These are phyloP conservation scores for Trichoderma gracile DNA, from an alignment of 2,329 filamentous ascomycete genomes.

Conservation along the genomic window DNA sequence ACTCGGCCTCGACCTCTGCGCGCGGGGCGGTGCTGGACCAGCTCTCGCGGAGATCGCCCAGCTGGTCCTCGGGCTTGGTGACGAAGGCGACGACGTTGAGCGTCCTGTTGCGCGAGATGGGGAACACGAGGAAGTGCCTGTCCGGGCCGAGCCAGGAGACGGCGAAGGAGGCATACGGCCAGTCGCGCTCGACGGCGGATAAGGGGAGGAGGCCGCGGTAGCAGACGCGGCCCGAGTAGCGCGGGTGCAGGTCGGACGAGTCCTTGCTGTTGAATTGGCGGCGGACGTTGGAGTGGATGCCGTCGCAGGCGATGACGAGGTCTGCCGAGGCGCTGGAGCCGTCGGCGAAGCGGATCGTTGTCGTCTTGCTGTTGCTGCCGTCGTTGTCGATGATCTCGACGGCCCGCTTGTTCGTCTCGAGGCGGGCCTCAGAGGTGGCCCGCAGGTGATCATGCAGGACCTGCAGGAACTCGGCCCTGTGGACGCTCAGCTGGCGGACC, in stretches of 20 bases:
- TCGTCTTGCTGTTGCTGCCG: background rate
- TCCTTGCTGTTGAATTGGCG: constrained; percentile 9
- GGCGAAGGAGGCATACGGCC: constrained; percentile 13
- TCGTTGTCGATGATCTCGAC: constrained; percentile 6
- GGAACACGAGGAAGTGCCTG: constrained; percentile 19
- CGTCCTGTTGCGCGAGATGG: constrained; percentile 18
- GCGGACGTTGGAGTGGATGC: constrained; percentile 15
- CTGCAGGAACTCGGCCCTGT: constrained; percentile 12
- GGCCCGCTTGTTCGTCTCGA: constrained; percentile 17
- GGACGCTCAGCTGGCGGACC: constrained; percentile 20
- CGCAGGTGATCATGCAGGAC: background rate
- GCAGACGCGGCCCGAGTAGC: constrained; percentile 16
- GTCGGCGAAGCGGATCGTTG: constrained; percentile 10
- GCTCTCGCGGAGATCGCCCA: constrained; percentile 1
- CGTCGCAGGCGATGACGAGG: constrained; percentile 17
- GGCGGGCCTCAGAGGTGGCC: background rate
- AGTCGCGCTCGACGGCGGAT: constrained; percentile 4
- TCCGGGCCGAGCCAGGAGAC: constrained; percentile 12
- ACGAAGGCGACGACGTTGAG: constrained; percentile 19
- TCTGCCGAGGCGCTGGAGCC: background rate
- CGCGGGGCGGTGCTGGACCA: constrained; percentile 16
- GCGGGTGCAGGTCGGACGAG: background rate
- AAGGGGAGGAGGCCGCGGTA: constrained; percentile 13
- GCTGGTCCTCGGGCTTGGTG: background rate
- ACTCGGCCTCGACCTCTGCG: constrained; percentile 12